Percentiles rank a stretch among this genome's conserved stretches.
Conservation (phyloP, 768 basidiomycete species). For the Naganishia friedmannii region DNA sequence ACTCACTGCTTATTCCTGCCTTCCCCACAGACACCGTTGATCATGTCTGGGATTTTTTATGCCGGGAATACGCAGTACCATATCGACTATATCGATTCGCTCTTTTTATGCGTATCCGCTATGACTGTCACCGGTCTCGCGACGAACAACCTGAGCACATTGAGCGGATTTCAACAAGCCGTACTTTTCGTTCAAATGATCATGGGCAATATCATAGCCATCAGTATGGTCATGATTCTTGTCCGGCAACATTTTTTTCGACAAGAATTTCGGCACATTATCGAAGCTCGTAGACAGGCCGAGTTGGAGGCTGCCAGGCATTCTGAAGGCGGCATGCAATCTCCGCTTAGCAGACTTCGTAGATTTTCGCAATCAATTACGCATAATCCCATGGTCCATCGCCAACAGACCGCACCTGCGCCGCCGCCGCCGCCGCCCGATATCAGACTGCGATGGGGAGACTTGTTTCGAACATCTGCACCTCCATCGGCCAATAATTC, state of each 20-base stretch:
- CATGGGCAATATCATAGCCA: constrained; percentile 45
- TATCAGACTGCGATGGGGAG: neutral
- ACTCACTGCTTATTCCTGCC: neutral
- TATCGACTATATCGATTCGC: constrained; percentile 52
- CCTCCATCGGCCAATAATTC: constrained; percentile 15
- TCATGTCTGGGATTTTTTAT: constrained; percentile 76
- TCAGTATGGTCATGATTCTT: constrained; percentile 50
- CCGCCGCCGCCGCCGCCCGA: neutral
- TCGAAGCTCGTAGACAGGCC: constrained; percentile 39
- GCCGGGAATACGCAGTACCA: constrained; percentile 65
- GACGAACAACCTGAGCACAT: constrained; percentile 49
- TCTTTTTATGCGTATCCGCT: constrained; percentile 50
- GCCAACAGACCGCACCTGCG: neutral
- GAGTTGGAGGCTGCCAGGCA: constrained; percentile 11
- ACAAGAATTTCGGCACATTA: constrained; percentile 44
- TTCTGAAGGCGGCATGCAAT: constrained; percentile 4
- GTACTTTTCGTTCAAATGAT: constrained; percentile 61
- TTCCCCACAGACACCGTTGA: constrained; percentile 61
- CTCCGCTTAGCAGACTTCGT: constrained; percentile 21
- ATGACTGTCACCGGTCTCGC: constrained; percentile 53
- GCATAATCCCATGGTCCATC: constrained; percentile 36
- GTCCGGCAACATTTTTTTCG: constrained; percentile 51
- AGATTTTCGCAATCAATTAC: constrained; percentile 23
- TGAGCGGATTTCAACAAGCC: constrained; percentile 50
- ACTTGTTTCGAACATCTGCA: constrained; percentile 4